Percentiles rank a stretch among this genome's conserved stretches.
Evolutionary conservation across 1,139 yeast genomes (phyloP).

Genomic region (Taphrina pruni): DNA sequence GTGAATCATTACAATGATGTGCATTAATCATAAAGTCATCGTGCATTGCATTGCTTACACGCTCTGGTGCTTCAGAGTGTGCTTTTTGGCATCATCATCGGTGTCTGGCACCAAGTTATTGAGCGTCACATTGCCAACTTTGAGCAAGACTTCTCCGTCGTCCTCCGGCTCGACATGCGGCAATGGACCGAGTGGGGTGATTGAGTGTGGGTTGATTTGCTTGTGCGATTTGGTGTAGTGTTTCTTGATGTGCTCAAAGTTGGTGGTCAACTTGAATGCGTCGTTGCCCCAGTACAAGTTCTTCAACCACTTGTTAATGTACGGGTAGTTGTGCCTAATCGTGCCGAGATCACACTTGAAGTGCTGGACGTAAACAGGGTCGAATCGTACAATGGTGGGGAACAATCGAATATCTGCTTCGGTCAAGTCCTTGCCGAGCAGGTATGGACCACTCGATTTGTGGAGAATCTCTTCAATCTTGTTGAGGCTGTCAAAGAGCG

Average conservation of each 20-base stretch:
- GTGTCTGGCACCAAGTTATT: slow-evolving; percentile 26
- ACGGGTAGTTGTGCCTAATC: slow-evolving; percentile 81
- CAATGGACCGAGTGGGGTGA: slow-evolving; percentile 88
- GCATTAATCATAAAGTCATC: neutral
- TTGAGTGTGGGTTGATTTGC: slow-evolving; percentile 77
- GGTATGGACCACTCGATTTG: slow-evolving; percentile 60
- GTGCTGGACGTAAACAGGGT: slow-evolving; percentile 90
- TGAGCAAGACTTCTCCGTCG: slow-evolving; percentile 37
- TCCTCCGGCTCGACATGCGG: slow-evolving; percentile 65
- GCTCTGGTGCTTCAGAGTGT: slow-evolving; percentile 36
- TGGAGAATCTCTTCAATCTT: slow-evolving; percentile 71
- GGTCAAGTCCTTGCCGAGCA: slow-evolving; percentile 72
- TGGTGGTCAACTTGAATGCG: slow-evolving; percentile 77
- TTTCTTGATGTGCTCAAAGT: slow-evolving; percentile 84
- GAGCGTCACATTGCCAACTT: slow-evolving; percentile 35
- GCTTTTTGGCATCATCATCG: slow-evolving; percentile 26
- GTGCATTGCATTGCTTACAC: neutral
- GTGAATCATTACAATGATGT: neutral
- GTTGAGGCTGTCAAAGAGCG: slow-evolving; percentile 73
- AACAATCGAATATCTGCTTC: slow-evolving; percentile 89
- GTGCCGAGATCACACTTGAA: slow-evolving; percentile 88
- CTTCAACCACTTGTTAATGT: slow-evolving; percentile 77
- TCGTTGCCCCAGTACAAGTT: slow-evolving; percentile 83
- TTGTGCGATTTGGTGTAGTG: slow-evolving; percentile 84
- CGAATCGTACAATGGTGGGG: slow-evolving; percentile 84